Evolutionary conservation across 352 stramenopile species (phyloP), one percentile per base, ranked within the genome.

Genomic region (Pythium monospermum): DNA sequence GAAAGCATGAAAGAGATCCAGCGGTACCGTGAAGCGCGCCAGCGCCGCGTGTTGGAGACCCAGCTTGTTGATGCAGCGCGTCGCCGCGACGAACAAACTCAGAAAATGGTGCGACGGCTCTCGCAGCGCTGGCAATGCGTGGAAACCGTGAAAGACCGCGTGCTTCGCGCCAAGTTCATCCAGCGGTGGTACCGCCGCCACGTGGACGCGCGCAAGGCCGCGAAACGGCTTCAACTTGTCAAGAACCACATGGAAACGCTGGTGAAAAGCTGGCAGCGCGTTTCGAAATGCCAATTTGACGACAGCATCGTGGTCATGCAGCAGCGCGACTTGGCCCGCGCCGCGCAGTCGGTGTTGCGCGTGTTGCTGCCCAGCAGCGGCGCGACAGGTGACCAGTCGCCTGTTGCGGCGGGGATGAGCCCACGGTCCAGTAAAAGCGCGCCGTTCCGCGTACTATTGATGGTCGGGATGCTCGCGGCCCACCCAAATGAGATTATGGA

Each of bases 391-490:
- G 26, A 44, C 35, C 40, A 39, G 10, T 64, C 59, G 15, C 53
- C 61, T 0, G 10, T 37, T 2, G 18, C 46, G 10, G 53, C n/a
- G 16, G 33, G 43, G 6, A 21, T 49, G 15, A 69, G 65, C 42
- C 61, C 60, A n/a, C 47, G 61, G 0, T 26, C 44, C n/a, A 64
- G 36, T 19, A 68, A 65, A 32, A 40, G 50, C 11, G 71, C 72
- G 31, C 72, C 61, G 33, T 82, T 80, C 47, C 76, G 76, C 2
- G 73, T 91, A 19, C 56, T 91, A 27, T 58, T 91, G 30, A 81
- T 91, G 71, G 80, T 77, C 1, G 80, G 80, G 0, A 86, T 88
- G 75, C 64, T 91, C 32, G 61, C 73, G n/a, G 74, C 66, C 22
- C 76, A 87, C 32, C 75, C 80, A 1, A 53, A 49, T 4, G 74